Percentiles rank a stretch among this genome's conserved stretches.
These are phyloP conservation scores for Xylariales sp. DNA, from an alignment of 2,329 filamentous ascomycete species.

Conservation along the genomic window DNA sequence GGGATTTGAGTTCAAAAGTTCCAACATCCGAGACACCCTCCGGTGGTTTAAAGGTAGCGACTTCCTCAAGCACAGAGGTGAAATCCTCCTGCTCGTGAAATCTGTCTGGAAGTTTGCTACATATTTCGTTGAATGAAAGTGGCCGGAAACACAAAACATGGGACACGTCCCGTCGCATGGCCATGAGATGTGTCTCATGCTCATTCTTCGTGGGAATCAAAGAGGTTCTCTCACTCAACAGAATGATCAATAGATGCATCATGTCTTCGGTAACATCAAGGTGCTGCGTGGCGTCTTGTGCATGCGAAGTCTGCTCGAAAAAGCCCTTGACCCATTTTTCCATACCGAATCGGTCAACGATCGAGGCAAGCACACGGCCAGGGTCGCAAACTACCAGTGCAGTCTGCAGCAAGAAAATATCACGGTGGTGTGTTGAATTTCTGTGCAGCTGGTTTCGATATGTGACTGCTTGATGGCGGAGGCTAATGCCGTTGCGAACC, in stretches of 20 bases:
- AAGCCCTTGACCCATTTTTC: constrained; percentile 80
- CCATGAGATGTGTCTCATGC: constrained; percentile 58
- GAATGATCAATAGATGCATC: constrained; percentile 84
- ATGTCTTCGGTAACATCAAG: constrained; percentile 95
- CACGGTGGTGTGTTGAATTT: constrained; percentile 90
- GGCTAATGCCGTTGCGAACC: constrained; percentile 94
- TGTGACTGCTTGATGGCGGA: constrained; percentile 90
- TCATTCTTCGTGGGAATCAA: constrained; percentile 67
- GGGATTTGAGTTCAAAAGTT: constrained; percentile 85
- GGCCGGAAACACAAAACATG: constrained; percentile 97
- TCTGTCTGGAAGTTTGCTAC: constrained; percentile 79
- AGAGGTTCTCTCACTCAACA: constrained; percentile 83
- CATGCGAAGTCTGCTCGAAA: constrained; percentile 67
- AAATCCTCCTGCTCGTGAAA: constrained; percentile 88
- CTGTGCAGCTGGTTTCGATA: constrained; percentile 86
- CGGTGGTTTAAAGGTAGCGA: constrained; percentile 84
- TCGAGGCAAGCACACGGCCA: constrained; percentile 77
- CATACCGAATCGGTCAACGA: constrained; percentile 89
- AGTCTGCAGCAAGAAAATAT: constrained; percentile 90
- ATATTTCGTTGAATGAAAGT: constrained; percentile 89
- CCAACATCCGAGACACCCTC: constrained; percentile 91
- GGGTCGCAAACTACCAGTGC: constrained; percentile 84
- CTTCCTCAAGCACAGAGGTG: constrained; percentile 75
- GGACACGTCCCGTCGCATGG: constrained; percentile 83
- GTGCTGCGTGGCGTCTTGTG: constrained; percentile 82